These are phyloP conservation scores for Cytospora schulzeri DNA, from an alignment of 2,329 filamentous ascomycete species.

Conservation along the genomic window DNA sequence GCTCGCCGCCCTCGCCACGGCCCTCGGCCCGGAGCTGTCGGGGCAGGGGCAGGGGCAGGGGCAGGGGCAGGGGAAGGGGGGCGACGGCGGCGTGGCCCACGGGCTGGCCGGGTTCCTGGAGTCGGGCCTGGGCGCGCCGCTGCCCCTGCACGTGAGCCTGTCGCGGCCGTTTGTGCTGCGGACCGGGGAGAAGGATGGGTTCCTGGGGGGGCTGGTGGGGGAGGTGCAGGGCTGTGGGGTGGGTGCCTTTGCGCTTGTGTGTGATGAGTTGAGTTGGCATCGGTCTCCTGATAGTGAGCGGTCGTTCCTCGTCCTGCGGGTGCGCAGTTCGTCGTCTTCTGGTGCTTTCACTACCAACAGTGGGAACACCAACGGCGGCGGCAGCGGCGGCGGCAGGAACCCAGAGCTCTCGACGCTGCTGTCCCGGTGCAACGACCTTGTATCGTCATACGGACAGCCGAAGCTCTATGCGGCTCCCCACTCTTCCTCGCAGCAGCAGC, in stretches of 20 bases:
- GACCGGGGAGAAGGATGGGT: slow-evolving; percentile 71
- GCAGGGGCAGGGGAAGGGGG: too few species aligned
- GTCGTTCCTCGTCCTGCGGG: slow-evolving; percentile 80
- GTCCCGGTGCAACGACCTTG: slow-evolving; percentile 64
- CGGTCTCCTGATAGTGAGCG: slow-evolving; percentile 63
- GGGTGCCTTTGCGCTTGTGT: slow-evolving; percentile 36
- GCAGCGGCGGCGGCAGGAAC: slow-evolving; percentile 39
- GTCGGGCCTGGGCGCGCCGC: slow-evolving; percentile 74
- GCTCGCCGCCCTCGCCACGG: slow-evolving; percentile 41
- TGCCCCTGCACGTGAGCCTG: slow-evolving; percentile 88
- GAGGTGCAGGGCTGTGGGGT: slow-evolving; percentile 40
- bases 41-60: slow-evolving; percentile 16
- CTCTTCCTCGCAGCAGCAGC: background rate
- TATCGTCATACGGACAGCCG: slow-evolving; percentile 64
- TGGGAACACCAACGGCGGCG: slow-evolving; percentile 19
- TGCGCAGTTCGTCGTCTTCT: slow-evolving; percentile 39
- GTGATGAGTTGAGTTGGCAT: slow-evolving; percentile 49
- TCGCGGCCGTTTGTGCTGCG: slow-evolving; percentile 77
- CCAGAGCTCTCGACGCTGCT: slow-evolving; percentile 66
- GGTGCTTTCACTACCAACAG: slow-evolving; percentile 26
- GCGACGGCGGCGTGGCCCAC: background rate
- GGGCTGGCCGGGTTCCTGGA: slow-evolving; percentile 57
- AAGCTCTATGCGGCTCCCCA: slow-evolving; percentile 63
- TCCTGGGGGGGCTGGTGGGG: slow-evolving; percentile 58
- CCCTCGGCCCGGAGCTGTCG: slow-evolving; percentile 32